These are phyloP conservation scores for Penicillium decumbens DNA, from an alignment of 2,329 filamentous ascomycete genomes.

Conservation along the genomic window DNA sequence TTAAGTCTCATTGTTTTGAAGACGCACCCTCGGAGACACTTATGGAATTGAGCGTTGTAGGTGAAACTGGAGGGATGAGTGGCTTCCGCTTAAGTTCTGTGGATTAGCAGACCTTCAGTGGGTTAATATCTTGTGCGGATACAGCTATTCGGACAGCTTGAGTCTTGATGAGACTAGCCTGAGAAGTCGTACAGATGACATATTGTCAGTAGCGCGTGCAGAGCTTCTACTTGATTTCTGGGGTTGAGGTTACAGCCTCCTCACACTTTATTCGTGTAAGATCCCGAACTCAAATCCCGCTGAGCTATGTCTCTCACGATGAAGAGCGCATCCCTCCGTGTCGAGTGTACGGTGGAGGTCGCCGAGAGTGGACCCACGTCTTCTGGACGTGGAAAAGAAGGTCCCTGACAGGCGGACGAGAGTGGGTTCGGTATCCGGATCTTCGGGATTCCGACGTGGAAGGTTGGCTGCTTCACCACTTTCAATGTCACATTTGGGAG, in stretches of 20 bases:
- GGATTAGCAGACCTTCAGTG: not conserved
- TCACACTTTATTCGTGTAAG: not conserved
- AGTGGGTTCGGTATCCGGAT: conserved; percentile 15
- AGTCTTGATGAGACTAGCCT: not conserved
- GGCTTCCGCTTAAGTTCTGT: not conserved
- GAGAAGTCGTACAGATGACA: not conserved
- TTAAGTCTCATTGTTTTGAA: not conserved
- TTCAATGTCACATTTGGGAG: not conserved
- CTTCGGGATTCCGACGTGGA: conserved; percentile 13
- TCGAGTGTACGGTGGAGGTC: conserved; percentile 15
- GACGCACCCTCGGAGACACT: not conserved
- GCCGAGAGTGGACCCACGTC: conserved; percentile 8
- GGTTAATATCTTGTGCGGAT: not conserved
- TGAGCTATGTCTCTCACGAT: not conserved
- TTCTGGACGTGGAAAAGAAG: not conserved
- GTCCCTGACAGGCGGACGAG: conserved; percentile 1
- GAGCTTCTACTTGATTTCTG: not conserved
- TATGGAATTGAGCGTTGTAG: not conserved
- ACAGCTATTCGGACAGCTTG: not conserved
- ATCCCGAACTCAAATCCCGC: not conserved
- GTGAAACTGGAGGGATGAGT: not conserved
- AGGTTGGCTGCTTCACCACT: not conserved
- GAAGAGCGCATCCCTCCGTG: conserved; percentile 10
- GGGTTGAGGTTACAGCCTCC: not conserved
- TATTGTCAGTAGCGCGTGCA: not conserved